These are phyloP conservation scores for Dicorynia guianensis DNA, from an alignment of 306 rosid species.

Conservation along the genomic window DNA sequence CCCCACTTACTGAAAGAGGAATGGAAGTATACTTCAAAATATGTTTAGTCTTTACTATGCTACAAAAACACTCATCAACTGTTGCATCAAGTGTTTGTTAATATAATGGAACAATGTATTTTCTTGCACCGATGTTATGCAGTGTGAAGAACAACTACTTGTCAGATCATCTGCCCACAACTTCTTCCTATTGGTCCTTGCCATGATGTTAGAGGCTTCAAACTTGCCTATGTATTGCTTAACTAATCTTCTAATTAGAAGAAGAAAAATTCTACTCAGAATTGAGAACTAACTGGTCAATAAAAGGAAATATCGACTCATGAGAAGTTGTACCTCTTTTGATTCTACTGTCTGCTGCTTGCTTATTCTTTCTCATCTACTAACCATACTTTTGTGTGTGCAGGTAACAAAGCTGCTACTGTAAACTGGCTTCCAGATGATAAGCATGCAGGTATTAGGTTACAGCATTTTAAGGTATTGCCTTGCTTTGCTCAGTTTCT, in stretches of 20 bases:
- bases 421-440: slow-evolving; percentile 87
- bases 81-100: not conserved
- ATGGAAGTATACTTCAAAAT: not conserved
- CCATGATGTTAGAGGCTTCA: not conserved
- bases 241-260: slow-evolving; percentile 8
- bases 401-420: slow-evolving; percentile 51
- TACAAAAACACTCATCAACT: not conserved
- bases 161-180: not conserved
- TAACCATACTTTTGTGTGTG: slow-evolving; percentile 15
- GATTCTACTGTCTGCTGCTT: slow-evolving; percentile 21
- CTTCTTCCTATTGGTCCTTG: not conserved
- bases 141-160: not conserved
- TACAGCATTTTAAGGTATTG: slow-evolving; percentile 87
- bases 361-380: slow-evolving; percentile 33
- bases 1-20: not conserved
- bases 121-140: not conserved
- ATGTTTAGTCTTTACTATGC: not conserved
- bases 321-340: not conserved
- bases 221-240: slow-evolving; percentile 14
- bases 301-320: not conserved
- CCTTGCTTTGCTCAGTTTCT: slow-evolving; percentile 35
- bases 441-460: slow-evolving; percentile 65
- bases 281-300: slow-evolving; percentile 28
- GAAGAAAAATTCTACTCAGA: not conserved
- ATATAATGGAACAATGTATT: not conserved